Evolutionary conservation across 306 rosid species (phyloP).

Genomic region (Calophaca sinica): DNA sequence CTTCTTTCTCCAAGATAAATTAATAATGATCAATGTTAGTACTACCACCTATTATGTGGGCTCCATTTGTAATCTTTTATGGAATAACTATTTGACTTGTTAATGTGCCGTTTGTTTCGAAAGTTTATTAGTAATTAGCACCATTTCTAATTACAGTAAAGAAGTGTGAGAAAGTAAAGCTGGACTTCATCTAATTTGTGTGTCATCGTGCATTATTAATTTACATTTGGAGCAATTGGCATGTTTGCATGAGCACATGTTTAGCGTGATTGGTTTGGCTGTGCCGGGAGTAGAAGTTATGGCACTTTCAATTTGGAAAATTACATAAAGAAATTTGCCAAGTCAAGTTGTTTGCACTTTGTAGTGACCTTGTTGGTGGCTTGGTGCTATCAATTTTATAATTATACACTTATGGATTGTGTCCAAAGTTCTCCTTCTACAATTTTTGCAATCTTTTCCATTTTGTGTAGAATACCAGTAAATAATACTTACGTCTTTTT

Average conservation of each 20-base stretch:
- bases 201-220: not conserved
- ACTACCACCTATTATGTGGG: not conserved
- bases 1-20: too few species aligned
- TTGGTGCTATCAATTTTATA: not conserved
- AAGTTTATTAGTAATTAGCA: not conserved
- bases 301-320: not conserved
- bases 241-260: not conserved
- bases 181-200: too few species aligned
- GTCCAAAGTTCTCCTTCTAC: not conserved
- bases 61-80: not conserved
- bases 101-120: conserved; percentile 1
- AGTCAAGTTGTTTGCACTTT: not conserved
- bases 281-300: not conserved
- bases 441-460: not conserved
- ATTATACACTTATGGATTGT: not conserved
- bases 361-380: not conserved
- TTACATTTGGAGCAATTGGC: not conserved
- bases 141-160: not conserved
- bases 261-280: conserved; percentile 15
- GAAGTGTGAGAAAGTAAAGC: too few species aligned
- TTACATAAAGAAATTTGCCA: not conserved
- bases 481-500: not conserved
- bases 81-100: not conserved
- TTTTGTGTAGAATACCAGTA: not conserved
- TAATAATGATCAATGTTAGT: not conserved